phyloP scores from a whole-genome alignment of 495 filamentous ascomycete genomes.

The Chaetomidium leptoderma region DNA sequence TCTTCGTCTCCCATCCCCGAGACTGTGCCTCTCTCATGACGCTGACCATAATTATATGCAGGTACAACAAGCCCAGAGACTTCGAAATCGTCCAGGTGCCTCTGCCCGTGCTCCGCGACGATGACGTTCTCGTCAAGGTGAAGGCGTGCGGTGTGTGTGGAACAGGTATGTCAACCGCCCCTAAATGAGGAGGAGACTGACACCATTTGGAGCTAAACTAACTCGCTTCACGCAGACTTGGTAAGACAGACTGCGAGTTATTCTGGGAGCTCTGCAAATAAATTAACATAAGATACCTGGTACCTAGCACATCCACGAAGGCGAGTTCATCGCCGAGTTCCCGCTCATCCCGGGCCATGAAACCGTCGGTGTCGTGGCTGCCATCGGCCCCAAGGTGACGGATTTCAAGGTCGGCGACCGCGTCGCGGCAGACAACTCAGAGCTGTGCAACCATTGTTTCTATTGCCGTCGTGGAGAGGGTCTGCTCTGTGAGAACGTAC shows the following conservation, averaged over 20 bases:
- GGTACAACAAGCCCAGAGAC: conserved; percentile 59
- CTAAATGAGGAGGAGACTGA: too few relatives aligned
- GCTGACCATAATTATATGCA: too few relatives aligned
- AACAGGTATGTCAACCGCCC: conserved; percentile 42
- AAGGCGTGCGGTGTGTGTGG: conserved; percentile 70
- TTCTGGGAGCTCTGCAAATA: neutral
- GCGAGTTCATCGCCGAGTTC: conserved; percentile 39
- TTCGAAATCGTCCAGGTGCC: conserved; percentile 57
- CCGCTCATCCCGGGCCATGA: conserved; percentile 49
- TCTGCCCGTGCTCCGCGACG: conserved; percentile 55
- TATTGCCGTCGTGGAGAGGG: conserved; percentile 67
- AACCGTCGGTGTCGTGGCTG: conserved; percentile 53
- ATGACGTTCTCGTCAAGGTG: conserved; percentile 58
- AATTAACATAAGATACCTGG: conserved; percentile 6
- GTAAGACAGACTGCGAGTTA: neutral
- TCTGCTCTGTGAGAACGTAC: conserved; percentile 60
- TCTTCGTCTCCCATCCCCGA: neutral
- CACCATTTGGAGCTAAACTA: too few relatives aligned
- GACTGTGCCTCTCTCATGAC: too few relatives aligned
- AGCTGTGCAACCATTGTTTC: conserved; percentile 68
- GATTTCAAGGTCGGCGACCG: conserved; percentile 62
- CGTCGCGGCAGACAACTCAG: conserved; percentile 56
- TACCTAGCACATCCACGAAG: conserved; percentile 58
- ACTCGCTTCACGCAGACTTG: neutral
- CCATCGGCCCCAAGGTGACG: conserved; percentile 51